Evolutionary conservation across 139 green algal species (phyloP), one percentile per base, ranked within the genome.

Genomic region (Volvox africanus): DNA sequence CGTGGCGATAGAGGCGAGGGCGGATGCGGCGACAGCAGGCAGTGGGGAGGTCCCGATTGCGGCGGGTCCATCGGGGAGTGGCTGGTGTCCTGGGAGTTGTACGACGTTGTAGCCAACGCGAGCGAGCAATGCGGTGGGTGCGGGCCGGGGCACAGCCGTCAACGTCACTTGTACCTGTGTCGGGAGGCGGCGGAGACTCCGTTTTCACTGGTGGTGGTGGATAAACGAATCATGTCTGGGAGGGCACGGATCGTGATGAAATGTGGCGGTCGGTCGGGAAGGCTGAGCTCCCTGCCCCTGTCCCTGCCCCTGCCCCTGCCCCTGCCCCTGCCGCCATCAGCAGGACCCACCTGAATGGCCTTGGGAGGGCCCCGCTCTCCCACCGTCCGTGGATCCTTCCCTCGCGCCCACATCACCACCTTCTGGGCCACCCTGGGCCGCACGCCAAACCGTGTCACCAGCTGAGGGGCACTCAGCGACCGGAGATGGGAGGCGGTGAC

Each of bases 111-210:
- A 37, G 37, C 55, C 22, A 28, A 62, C 82, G 3, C 82, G 82
- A 11, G 65, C 67, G 9, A 62, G 61, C 65, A 89, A 33, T 28
- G 20, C 36, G 11, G 83, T 14, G 14, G 35, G 83, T 33, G 68
- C 68, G 12, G 83, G 67, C 14, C 83, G 67, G 18, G 83, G 68
- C 6, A 89, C 67, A 18, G 83, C 67, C 26, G 83, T 89, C 2
- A 89, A 68, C 24, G 83, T 68, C 83, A 89, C 80, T 20, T 89
- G 83, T 3, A 89, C 83, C 83, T 89, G 83, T 14, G 21, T 65
- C 33, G 61, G 77, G 32, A 20, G 11, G 21, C 33, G 3, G 5
- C 33, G 77, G 33, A 61, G 9, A 55, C 9, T 55, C 44, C 44
- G 44, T 55, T 55, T 14, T 55, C 5, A 55, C n/a, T n/a, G n/a